Evolutionary conservation across 2,329 filamentous ascomycete species (phyloP), one percentile per base, ranked within the genome.

Genomic region (Nemania serpens): DNA sequence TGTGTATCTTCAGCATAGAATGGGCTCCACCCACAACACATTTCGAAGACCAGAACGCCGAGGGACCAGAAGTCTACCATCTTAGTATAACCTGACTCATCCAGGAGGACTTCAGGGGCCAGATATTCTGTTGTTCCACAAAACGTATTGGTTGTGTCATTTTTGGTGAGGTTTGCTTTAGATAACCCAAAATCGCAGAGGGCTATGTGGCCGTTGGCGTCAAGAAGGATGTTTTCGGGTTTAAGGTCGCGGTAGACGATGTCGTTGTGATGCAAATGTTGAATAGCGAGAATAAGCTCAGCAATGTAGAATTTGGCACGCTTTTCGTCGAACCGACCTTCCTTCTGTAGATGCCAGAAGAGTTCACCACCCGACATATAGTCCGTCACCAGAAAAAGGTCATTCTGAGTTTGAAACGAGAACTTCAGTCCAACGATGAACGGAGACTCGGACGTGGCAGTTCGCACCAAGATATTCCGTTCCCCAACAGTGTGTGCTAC

Each of bases 41-140:
- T 99, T 77, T 99, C 95, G 71, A 99, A 99, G 1, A 99, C 95
- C 56, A 99, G 82, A 49, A 99, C 95, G 59, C 95, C 95, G 12
- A 99, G 83, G 1, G 95, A 99, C 95, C 95, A 99, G 76, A 98
- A 99, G 75, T 99, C 95, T 6, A 99, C 95, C 95, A 99, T 98
- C 80, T 98, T 98, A 56, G 95, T 98, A 77, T 99, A 99, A 36
- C 95, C 95, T 71, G 93, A 91, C 79, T 99, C 95, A 69, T 99
- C 95, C 46, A 99, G 80, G 13, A 99, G 82, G 2, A 98, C 95
- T 74, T 99, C 95, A 0, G 95, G 95, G 0, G 95, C 95, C 18
- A 99, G 84, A 73, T 99, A 99, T 75, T 99, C 95, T 0, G 95
- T 99, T 1, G 95, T 99, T 63, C 95, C 95, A 74, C 95, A 99